Evolutionary conservation across 495 filamentous ascomycete genomes (phyloP).

Genomic region (Astrothelium macrocarpum): DNA sequence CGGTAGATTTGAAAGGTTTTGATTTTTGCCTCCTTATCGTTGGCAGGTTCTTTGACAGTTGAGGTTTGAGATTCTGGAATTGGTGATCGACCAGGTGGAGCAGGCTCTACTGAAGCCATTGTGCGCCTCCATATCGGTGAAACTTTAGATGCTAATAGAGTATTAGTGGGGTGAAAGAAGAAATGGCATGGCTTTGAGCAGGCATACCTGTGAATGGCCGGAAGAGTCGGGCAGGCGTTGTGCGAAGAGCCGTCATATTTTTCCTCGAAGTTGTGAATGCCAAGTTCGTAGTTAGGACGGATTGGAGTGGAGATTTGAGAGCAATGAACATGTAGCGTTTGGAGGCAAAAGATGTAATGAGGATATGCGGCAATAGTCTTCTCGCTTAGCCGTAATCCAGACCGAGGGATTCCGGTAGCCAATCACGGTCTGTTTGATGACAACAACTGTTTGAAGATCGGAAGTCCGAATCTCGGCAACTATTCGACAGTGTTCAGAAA

Average conservation of each 20-base stretch:
- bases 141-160: not conserved
- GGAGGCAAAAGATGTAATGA: not conserved
- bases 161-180: not conserved
- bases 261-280: not conserved
- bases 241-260: not conserved
- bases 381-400: not conserved
- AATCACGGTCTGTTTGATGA: constrained; percentile 3
- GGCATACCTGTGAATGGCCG: not conserved
- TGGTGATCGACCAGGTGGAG: constrained; percentile 27
- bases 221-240: not conserved
- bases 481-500: not conserved
- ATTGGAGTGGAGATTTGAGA: not conserved
- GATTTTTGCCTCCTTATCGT: constrained; percentile 49
- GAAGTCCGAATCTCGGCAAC: constrained; percentile 2
- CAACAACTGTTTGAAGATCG: not conserved
- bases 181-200: not conserved
- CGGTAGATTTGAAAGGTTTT: constrained; percentile 99
- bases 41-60: constrained; percentile 46
- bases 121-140: constrained; percentile 26
- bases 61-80: constrained; percentile 42
- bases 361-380: not conserved
- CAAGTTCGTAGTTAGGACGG: too few relatives aligned
- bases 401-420: constrained; percentile 4
- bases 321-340: not conserved
- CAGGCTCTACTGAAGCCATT: constrained; percentile 45